Evolutionary conservation across 1,284 basidiomycete genomes (phyloP).

Genomic region (Puccinia horiana): DNA sequence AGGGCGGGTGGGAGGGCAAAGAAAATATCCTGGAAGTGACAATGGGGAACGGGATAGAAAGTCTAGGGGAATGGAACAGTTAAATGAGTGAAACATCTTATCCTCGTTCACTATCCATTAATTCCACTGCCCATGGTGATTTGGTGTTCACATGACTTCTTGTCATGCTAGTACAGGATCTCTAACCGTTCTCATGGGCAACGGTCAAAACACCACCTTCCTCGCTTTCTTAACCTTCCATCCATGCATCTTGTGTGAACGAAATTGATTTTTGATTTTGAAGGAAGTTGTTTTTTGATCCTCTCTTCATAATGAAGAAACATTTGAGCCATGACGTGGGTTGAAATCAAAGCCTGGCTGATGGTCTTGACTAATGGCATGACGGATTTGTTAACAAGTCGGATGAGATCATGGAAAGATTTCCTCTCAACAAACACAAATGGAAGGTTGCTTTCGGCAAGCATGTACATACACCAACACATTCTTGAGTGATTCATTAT

Average conservation of each 20-base stretch:
- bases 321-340: background rate
- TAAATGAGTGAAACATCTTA: too few species aligned
- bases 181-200: too few species aligned
- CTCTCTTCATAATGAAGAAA: conserved; percentile 1
- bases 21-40: too few species aligned
- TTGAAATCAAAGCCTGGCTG: background rate
- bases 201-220: too few species aligned
- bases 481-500: conserved; percentile 9
- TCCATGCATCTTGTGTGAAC: background rate
- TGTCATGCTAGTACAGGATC: too few species aligned
- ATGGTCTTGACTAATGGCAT: background rate
- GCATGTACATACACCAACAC: conserved; percentile 6
- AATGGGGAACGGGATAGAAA: too few species aligned
- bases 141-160: too few species aligned
- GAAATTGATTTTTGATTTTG: background rate
- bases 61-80: too few species aligned
- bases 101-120: too few species aligned
- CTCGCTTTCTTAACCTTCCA: too few species aligned
- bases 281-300: background rate
- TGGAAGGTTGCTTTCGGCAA: background rate
- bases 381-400: background rate
- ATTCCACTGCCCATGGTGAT: too few species aligned
- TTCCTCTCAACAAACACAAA: background rate
- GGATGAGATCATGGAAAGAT: background rate
- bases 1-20: too few species aligned